These are phyloP conservation scores for Aspergillus intermedius DNA, from an alignment of 2,329 filamentous ascomycete species.

Conservation along the genomic window DNA sequence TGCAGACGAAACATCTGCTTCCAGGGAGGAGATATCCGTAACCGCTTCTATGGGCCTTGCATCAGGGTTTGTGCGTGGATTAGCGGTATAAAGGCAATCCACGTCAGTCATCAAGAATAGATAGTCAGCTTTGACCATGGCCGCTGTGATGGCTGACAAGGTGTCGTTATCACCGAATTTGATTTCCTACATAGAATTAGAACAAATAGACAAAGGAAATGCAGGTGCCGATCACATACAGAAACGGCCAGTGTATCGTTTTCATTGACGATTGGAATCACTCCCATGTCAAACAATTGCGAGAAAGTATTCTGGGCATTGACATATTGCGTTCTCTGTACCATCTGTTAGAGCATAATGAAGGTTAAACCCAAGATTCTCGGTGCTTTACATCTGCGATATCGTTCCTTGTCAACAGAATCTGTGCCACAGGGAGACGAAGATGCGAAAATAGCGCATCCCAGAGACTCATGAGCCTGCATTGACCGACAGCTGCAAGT, in stretches of 20 bases:
- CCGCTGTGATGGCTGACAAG: conserved; percentile 88
- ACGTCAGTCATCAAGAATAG: conserved; percentile 99
- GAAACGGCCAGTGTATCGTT: conserved; percentile 95
- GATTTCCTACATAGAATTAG: conserved; percentile 58
- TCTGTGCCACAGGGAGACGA: conserved; percentile 85
- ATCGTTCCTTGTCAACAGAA: conserved; percentile 88
- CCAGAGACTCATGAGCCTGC: conserved; percentile 90
- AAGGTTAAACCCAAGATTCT: neutral
- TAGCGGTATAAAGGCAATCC: conserved; percentile 94
- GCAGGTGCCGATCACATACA: conserved; percentile 26
- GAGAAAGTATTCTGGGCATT: conserved; percentile 95
- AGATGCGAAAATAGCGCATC: conserved; percentile 85
- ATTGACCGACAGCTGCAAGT: conserved; percentile 91
- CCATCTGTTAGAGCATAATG: conserved; percentile 8
- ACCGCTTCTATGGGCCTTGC: conserved; percentile 88
- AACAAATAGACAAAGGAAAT: neutral
- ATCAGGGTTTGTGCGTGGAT: conserved; percentile 76
- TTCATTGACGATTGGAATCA: conserved; percentile 97
- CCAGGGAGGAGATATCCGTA: conserved; percentile 73
- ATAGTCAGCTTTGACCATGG: conserved; percentile 94
- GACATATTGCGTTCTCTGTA: conserved; percentile 77
- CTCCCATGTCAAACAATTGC: conserved; percentile 85
- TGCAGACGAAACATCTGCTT: conserved; percentile 83
- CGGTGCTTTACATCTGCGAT: conserved; percentile 70
- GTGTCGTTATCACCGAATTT: conserved; percentile 99